phyloP scores from a whole-genome alignment of 345 rosid species.

The Lepidium didymum region DNA sequence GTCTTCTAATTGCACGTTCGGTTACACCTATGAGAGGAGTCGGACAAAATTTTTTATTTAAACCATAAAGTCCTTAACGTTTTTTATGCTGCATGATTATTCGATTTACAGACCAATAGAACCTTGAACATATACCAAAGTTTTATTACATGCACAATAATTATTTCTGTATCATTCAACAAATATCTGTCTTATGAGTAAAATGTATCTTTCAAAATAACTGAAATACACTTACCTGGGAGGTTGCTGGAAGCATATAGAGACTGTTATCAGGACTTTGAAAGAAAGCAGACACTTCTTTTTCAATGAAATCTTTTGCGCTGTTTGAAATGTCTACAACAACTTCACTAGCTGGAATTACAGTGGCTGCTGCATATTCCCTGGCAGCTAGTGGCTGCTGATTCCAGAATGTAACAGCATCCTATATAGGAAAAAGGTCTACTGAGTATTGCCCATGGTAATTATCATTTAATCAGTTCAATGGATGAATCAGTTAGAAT shows the following conservation, averaged over 20 bases:
- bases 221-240: slow-evolving; percentile 50
- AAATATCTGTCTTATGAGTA: background rate
- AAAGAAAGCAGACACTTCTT: slow-evolving; percentile 79
- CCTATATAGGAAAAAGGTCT: slow-evolving; percentile 31
- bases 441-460: background rate
- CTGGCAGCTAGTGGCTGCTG: slow-evolving; percentile 82
- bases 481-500: background rate
- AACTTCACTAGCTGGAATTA: slow-evolving; percentile 71
- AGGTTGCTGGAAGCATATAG: slow-evolving; percentile 89
- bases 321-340: slow-evolving; percentile 63
- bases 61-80: background rate
- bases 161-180: background rate
- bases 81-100: background rate
- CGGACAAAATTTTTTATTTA: background rate
- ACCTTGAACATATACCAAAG: background rate
- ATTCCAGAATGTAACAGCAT: slow-evolving; percentile 82
- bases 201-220: background rate
- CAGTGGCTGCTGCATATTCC: slow-evolving; percentile 78
- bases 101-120: background rate
- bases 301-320: slow-evolving; percentile 75
- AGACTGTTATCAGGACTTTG: slow-evolving; percentile 80
- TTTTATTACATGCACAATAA: background rate
- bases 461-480: background rate
- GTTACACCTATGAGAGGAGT: background rate
- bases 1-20: background rate